Conservation (phyloP, 176 grass and related monocot species). For the Saccharum spontaneum region DNA sequence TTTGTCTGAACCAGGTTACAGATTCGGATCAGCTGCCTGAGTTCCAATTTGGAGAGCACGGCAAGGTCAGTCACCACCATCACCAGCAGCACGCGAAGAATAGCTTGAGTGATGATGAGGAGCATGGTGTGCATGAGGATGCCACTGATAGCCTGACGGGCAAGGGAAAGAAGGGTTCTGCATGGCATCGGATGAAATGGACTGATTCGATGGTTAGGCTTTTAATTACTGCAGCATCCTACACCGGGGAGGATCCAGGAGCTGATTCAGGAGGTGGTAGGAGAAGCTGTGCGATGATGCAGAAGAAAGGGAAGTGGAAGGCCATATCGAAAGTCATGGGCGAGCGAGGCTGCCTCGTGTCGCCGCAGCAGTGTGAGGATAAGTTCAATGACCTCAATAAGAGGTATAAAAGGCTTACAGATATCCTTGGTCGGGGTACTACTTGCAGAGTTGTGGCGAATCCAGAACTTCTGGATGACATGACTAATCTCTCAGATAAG, state of each 20-base stretch:
- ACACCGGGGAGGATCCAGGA: conserved; percentile 48
- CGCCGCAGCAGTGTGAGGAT: conserved; percentile 69
- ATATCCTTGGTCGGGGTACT: conserved; percentile 65
- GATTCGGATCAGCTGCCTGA: conserved; percentile 48
- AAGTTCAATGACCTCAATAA: conserved; percentile 87
- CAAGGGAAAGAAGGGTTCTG: conserved; percentile 52
- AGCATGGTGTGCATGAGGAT: conserved; percentile 48
- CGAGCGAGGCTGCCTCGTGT: conserved; percentile 58
- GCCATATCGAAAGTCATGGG: conserved; percentile 60
- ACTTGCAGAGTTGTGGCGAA: conserved; percentile 61
- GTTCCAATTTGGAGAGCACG: conserved; percentile 45
- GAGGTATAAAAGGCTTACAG: conserved; percentile 68
- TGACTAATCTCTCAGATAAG: conserved; percentile 51
- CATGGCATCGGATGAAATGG: conserved; percentile 74
- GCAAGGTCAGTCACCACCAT: conserved; percentile 44
- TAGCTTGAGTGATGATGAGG: conserved; percentile 51
- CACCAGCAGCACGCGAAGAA: conserved; percentile 28
- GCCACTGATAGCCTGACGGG: conserved; percentile 37
- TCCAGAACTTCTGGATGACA: conserved; percentile 50
- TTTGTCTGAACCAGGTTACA: conserved; percentile 41
- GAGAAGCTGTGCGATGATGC: conserved; percentile 51
- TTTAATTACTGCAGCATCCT: conserved; percentile 54
- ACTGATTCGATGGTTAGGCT: conserved; percentile 67
- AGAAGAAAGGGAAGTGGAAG: conserved; percentile 80
- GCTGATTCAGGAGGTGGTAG: conserved; percentile 42